Conservation (phyloP, 2,329 filamentous ascomycete species). For the Colletotrichum costaricense region DNA sequence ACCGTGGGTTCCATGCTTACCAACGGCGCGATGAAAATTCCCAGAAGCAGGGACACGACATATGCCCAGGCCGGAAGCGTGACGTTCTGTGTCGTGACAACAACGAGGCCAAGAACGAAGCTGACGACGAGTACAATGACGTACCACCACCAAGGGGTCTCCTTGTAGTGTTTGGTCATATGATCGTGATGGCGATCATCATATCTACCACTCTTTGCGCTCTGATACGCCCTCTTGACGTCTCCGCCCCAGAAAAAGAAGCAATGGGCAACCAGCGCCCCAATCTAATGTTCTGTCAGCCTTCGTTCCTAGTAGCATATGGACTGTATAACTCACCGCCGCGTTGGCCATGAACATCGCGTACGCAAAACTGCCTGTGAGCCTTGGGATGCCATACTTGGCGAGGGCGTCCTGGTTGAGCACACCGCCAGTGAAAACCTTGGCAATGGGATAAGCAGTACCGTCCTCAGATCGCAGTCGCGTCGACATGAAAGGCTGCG, state of each 20-base stretch:
- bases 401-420: constrained; percentile 55
- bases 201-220: constrained; percentile 53
- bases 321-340: constrained; percentile 52
- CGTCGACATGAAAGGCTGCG: constrained; percentile 67
- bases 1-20: constrained; percentile 41
- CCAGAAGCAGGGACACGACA: constrained; percentile 55
- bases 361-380: constrained; percentile 63
- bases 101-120: constrained; percentile 59
- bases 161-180: constrained; percentile 65
- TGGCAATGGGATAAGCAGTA: constrained; percentile 49
- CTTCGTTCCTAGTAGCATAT: background rate
- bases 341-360: constrained; percentile 68
- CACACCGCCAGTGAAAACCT: constrained; percentile 54
- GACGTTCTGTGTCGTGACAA: constrained; percentile 57
- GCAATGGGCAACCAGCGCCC: constrained; percentile 63
- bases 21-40: constrained; percentile 62
- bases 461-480: constrained; percentile 54
- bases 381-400: constrained; percentile 56
- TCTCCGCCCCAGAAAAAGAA: constrained; percentile 67
- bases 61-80: constrained; percentile 61
- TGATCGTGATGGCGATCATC: constrained; percentile 63
- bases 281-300: constrained; percentile 54
- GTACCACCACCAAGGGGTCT: constrained; percentile 62
- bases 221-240: constrained; percentile 58
- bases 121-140: constrained; percentile 51